A percentile compares a stretch with the other conserved stretches of the same genome.
phyloP scores from a whole-genome alignment of 306 rosid genomes.

The Fragaria ananassa region DNA sequence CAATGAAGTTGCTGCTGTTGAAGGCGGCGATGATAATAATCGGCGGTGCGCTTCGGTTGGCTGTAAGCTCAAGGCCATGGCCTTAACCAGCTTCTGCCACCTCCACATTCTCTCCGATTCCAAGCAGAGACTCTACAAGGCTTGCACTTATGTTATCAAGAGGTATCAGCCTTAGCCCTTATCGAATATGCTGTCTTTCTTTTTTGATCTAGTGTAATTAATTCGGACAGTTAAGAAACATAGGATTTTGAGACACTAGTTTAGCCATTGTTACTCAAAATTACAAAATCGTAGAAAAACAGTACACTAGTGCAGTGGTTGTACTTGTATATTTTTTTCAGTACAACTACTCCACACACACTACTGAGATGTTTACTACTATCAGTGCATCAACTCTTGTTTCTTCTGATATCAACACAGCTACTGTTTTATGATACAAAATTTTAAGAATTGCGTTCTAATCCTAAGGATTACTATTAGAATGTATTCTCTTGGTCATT shows the following conservation, averaged over 20 bases:
- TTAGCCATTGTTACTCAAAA: too few relatives aligned
- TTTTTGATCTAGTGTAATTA: background rate
- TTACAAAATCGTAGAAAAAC: too few relatives aligned
- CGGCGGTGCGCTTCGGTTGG: conserved; percentile 44
- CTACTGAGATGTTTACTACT: background rate
- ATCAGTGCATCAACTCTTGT: background rate
- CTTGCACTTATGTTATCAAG: conserved; percentile 51
- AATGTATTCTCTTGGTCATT: background rate
- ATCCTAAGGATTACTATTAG: background rate
- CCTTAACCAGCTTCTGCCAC: conserved; percentile 53
- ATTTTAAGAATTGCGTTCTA: too few relatives aligned
- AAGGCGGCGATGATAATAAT: background rate
- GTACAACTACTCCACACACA: background rate
- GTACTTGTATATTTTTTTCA: background rate
- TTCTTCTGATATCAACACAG: background rate
- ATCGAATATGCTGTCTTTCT: background rate
- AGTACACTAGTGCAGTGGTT: background rate
- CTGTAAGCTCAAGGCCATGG: conserved; percentile 55
- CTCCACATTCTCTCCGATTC: conserved; percentile 57
- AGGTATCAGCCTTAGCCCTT: conserved; percentile 25
- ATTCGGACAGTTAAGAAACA: background rate
- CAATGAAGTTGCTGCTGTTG: conserved; percentile 4
- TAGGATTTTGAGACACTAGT: background rate
- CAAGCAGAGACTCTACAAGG: conserved; percentile 55
- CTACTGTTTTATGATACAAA: background rate